These are phyloP conservation scores for Dictyostelium brefeldianum DNA, from an alignment of 78 protist genomes.

Conservation along the genomic window DNA sequence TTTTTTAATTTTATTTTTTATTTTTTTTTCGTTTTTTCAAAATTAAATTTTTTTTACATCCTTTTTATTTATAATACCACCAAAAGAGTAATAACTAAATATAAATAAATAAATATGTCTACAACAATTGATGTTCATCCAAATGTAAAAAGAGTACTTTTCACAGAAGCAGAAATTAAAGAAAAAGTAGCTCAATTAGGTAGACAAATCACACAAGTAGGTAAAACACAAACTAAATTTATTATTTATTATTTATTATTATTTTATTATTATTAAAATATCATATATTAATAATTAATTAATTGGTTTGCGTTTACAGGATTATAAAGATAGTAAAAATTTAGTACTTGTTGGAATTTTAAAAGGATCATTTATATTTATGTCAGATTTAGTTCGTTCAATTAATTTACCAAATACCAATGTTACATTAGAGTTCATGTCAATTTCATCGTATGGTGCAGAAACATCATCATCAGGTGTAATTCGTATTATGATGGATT, in stretches of 20 bases:
- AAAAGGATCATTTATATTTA: constrained; percentile 82
- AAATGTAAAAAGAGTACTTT: constrained; percentile 43
- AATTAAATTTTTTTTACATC: not conserved
- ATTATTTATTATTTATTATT: not conserved
- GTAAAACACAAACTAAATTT: not conserved
- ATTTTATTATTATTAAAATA: too few species aligned
- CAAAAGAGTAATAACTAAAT: not conserved
- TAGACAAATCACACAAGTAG: constrained; percentile 23
- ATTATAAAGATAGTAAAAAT: constrained; percentile 69
- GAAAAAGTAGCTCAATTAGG: constrained; percentile 31
- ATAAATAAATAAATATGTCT: not conserved
- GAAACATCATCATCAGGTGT: constrained; percentile 57
- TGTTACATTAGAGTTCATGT: constrained; percentile 75
- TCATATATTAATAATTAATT: not conserved
- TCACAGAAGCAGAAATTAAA: constrained; percentile 46
- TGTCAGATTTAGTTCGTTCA: constrained; percentile 79
- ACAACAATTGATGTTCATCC: constrained; percentile 33
- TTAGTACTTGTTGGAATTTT: constrained; percentile 73
- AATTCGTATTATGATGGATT: constrained; percentile 74
- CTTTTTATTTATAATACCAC: not conserved
- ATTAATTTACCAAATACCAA: constrained; percentile 66
- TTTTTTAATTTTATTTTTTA: too few species aligned
- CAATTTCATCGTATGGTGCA: constrained; percentile 72
- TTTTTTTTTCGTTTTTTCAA: not conserved
- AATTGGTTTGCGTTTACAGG: constrained; percentile 8